Evolutionary conservation across 352 stramenopile genomes (phyloP).

Genomic region (Globisporangium parvum): DNA sequence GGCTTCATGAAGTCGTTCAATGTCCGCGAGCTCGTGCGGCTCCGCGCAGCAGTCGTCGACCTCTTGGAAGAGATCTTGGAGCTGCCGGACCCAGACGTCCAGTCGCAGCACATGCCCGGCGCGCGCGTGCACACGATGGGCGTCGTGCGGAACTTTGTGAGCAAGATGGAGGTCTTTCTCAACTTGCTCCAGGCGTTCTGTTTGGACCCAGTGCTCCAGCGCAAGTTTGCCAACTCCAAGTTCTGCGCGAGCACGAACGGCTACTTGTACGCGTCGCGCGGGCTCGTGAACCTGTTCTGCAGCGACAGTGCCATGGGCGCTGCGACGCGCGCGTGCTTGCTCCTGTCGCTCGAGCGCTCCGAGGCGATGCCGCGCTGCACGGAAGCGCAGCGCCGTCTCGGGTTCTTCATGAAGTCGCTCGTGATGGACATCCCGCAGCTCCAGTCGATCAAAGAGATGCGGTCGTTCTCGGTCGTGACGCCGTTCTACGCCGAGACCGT

Average conservation of each 20-base stretch:
- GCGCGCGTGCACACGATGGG: conserved; percentile 70
- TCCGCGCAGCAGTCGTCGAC: conserved; percentile 61
- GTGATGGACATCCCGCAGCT: conserved; percentile 83
- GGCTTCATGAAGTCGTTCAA: conserved; percentile 80
- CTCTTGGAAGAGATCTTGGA: conserved; percentile 78
- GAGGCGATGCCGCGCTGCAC: conserved; percentile 59
- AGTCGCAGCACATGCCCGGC: conserved; percentile 61
- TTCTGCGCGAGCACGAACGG: conserved; percentile 62
- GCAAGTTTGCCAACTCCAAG: conserved; percentile 76
- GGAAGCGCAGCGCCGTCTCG: conserved; percentile 68
- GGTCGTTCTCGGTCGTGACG: conserved; percentile 80
- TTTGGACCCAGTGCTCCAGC: conserved; percentile 45
- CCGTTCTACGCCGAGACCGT: conserved; percentile 82
- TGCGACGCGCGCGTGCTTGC: conserved; percentile 53
- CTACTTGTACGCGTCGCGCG: conserved; percentile 61
- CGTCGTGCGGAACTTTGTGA: conserved; percentile 86
- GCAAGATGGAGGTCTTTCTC: conserved; percentile 78
- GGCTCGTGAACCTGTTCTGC: conserved; percentile 66
- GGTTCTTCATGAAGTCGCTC: conserved; percentile 85
- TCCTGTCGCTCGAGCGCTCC: conserved; percentile 57
- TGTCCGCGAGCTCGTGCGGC: conserved; percentile 49
- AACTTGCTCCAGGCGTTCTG: conserved; percentile 65
- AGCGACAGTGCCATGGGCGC: conserved; percentile 71
- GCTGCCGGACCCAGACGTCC: conserved; percentile 66
- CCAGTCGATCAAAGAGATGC: conserved; percentile 78